Conservation (phyloP, 805 yeast genomes). For the Hermanozyma aechmeae region DNA sequence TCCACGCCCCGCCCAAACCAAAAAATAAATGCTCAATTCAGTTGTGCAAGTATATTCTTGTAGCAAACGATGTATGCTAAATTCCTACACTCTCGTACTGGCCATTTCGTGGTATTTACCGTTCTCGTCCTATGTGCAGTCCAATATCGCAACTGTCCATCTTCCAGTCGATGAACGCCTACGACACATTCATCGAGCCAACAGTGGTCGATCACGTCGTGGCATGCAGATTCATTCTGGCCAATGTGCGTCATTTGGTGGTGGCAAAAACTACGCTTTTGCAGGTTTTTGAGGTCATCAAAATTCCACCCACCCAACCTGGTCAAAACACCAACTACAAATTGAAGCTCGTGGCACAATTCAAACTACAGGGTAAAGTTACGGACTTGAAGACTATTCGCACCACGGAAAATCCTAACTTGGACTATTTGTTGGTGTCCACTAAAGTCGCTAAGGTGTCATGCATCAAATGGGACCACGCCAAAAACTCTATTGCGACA, state of each 20-base stretch:
- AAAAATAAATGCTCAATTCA: no score
- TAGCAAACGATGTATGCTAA: no score
- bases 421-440: slow-evolving; percentile 56
- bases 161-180: slow-evolving; percentile 54
- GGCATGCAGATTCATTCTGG: slow-evolving; percentile 40
- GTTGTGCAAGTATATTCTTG: no score
- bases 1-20: no score
- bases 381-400: slow-evolving; percentile 45
- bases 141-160: background rate
- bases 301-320: slow-evolving; percentile 7
- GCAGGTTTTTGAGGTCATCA: slow-evolving; percentile 45
- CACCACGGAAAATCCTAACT: slow-evolving; percentile 34
- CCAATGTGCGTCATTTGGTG: slow-evolving; percentile 43
- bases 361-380: slow-evolving; percentile 61
- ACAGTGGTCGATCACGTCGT: slow-evolving; percentile 58
- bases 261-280: slow-evolving; percentile 65
- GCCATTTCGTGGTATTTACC: no score
- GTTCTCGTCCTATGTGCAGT: no score
- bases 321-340: slow-evolving; percentile 14
- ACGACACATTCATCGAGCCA: slow-evolving; percentile 69
- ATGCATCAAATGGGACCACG: slow-evolving; percentile 59
- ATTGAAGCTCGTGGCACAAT: slow-evolving; percentile 45
- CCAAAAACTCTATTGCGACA: slow-evolving; percentile 48
- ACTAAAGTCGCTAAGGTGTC: slow-evolving; percentile 75
- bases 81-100: no score